phyloP scores from a whole-genome alignment of 148 eudicot genomes.

The Oxyria digyna region DNA sequence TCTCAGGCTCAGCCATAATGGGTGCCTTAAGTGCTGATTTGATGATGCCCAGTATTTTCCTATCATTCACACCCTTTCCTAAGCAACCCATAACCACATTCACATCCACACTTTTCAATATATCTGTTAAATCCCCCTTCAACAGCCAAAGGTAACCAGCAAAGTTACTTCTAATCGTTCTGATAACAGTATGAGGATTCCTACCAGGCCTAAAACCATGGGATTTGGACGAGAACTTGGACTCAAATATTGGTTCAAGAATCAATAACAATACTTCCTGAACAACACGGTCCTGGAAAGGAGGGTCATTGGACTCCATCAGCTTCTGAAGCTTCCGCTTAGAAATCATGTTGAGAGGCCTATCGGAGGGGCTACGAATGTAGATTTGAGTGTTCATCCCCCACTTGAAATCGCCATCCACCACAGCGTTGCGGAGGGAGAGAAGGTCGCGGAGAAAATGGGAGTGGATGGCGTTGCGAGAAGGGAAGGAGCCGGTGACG shows the following conservation, averaged over 20 bases:
- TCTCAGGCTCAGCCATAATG: not conserved
- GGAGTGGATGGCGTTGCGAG: conserved; percentile 36
- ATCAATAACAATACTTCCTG: conserved; percentile 72
- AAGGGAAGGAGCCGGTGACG: conserved; percentile 54
- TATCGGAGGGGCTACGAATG: conserved; percentile 39
- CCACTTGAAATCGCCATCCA: conserved; percentile 44
- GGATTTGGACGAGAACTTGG: conserved; percentile 57
- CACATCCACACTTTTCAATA: conserved; percentile 31
- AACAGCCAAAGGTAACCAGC: conserved; percentile 86
- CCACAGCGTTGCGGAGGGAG: conserved; percentile 58
- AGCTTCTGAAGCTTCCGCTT: conserved; percentile 26
- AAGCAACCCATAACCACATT: conserved; percentile 44
- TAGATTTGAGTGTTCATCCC: conserved; percentile 25
- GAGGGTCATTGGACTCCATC: conserved; percentile 17
- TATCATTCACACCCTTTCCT: conserved; percentile 57
- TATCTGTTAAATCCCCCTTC: conserved; percentile 57
- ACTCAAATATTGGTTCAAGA: conserved; percentile 83
- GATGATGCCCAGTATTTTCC: conserved; percentile 53
- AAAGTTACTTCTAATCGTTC: conserved; percentile 82
- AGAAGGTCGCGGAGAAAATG: conserved; percentile 34
- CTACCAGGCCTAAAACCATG: conserved; percentile 86
- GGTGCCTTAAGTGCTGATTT: conserved; percentile 27
- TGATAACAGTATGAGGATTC: conserved; percentile 73
- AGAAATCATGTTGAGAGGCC: conserved; percentile 26
- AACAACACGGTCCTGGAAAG: conserved; percentile 75